Evolutionary conservation across 1,284 basidiomycete genomes (phyloP).

Genomic region (Peniophora sp.): DNA sequence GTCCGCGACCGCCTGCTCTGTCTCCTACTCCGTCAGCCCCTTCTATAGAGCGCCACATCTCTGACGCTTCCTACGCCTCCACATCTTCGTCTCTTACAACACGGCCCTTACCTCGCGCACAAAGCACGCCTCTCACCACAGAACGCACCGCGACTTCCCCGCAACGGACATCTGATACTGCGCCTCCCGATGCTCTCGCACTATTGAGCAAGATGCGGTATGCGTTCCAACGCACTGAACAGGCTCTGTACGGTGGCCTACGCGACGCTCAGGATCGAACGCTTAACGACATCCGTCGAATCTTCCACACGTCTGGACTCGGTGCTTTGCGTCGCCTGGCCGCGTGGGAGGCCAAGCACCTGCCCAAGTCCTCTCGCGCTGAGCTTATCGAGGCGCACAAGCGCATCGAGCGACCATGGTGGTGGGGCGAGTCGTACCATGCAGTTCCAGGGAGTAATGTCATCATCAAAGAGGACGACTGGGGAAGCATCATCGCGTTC

Average conservation of each 20-base stretch:
- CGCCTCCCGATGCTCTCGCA: constrained; percentile 22
- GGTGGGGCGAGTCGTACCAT: constrained; percentile 56
- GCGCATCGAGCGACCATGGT: constrained; percentile 42
- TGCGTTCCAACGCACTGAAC: constrained; percentile 51
- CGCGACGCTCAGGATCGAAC: constrained; percentile 31
- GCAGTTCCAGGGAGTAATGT: constrained; percentile 60
- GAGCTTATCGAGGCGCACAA: constrained; percentile 21
- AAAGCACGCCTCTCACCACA: constrained; percentile 8
- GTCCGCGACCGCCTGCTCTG: background rate
- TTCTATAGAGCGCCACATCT: background rate
- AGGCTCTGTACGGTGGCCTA: constrained; percentile 47
- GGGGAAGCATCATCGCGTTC: constrained; percentile 70
- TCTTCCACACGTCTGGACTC: constrained; percentile 42
- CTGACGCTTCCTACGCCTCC: constrained; percentile 2
- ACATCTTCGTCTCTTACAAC: constrained; percentile 10
- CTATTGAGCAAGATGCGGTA: constrained; percentile 44
- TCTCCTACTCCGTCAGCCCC: constrained; percentile 8
- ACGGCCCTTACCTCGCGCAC: constrained; percentile 11
- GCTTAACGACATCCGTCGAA: constrained; percentile 57
- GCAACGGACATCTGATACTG: too few relatives aligned
- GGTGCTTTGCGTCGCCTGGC: constrained; percentile 42
- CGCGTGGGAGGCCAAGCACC: constrained; percentile 61
- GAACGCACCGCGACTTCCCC: background rate
- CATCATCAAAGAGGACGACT: constrained; percentile 62
- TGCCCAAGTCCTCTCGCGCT: constrained; percentile 17